phyloP scores from a whole-genome alignment of 2,329 filamentous ascomycete genomes.

The Hirsutella minnesotensis region DNA sequence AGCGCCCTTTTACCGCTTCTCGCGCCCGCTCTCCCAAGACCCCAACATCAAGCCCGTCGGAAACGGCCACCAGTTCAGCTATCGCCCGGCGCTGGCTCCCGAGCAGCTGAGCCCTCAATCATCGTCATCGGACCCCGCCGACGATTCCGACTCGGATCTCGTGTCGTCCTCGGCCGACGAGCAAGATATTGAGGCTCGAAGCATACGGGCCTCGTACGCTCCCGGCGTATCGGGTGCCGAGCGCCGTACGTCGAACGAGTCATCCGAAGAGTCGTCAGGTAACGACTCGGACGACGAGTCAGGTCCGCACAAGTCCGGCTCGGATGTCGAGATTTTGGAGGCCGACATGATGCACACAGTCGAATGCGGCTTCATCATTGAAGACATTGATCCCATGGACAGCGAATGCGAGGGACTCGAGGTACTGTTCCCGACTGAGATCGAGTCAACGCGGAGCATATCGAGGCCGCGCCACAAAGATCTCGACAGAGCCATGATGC shows the following conservation, averaged over 20 bases:
- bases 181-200: not conserved
- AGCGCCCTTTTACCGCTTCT: constrained; percentile 19
- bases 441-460: constrained; percentile 31
- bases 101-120: constrained; percentile 25
- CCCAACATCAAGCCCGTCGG: constrained; percentile 30
- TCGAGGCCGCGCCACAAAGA: constrained; percentile 18
- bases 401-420: constrained; percentile 29
- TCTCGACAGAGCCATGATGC: constrained; percentile 30
- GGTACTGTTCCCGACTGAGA: constrained; percentile 30
- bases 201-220: not conserved
- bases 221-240: not conserved
- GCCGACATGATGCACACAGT: constrained; percentile 5
- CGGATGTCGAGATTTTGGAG: constrained; percentile 2
- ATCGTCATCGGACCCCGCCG: constrained; percentile 13
- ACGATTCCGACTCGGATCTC: constrained; percentile 10
- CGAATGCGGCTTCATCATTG: constrained; percentile 25
- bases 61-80: constrained; percentile 30
- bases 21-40: constrained; percentile 19
- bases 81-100: constrained; percentile 19
- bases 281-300: not conserved
- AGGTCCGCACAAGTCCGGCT: not conserved
- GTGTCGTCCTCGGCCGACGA: constrained; percentile 6
- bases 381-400: constrained; percentile 35
- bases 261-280: not conserved
- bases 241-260: constrained; percentile 8